Base-by-base conservation (phyloP, 331 rosid genomes). In the Prunus yedoensis region DNA sequence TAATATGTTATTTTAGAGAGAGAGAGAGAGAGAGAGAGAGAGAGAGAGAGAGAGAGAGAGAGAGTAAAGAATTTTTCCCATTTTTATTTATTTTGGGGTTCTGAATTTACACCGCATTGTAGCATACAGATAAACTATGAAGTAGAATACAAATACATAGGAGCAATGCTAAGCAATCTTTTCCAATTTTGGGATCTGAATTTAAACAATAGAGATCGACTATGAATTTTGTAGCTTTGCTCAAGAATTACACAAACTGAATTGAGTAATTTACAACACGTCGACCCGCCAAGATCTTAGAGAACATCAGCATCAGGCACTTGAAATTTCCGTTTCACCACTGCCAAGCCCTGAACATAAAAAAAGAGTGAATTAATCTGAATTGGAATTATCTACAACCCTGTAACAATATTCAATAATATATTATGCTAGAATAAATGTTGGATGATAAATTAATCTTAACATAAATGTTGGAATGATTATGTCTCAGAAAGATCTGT, bases 301-400 rank as follows among this genome's bases (percentile, higher is more conserved):
- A 77, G 65, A 74, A 74, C 79, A 59, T 67, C 88, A 23, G 76
- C 79, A 60, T 49, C 79, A 47, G 82, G 74, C 84, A 63, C 72
- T 74, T 69, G 83, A 70, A 51, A 67, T 21, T 10, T 53, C 66
- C 51, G 86, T 68, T 61, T 75, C 80, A 74, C 46, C 73, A 64
- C 77, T 74, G 51, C 58, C 69, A 12, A 4, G 50, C 74, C 81
- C 94, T 89, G 75, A 76, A 79, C 45, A 76, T 4, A 53, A 18
- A 79, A n/a, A 80, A 76, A 68, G 75, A 73, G 65, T 60, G 28
- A 52, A 47, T 61, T 61, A 47, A 16, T 65, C 66, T 65, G 60
- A 76, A 57, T 52, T 41, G 20, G 73, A 75, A 65, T 41, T 50
- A 11, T 25, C 2, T 16, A 69, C 25, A 69, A 27, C 61, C 13